Evolutionary conservation across 148 eudicot species (phyloP).

Genomic region (Dianthus caryophyllus): DNA sequence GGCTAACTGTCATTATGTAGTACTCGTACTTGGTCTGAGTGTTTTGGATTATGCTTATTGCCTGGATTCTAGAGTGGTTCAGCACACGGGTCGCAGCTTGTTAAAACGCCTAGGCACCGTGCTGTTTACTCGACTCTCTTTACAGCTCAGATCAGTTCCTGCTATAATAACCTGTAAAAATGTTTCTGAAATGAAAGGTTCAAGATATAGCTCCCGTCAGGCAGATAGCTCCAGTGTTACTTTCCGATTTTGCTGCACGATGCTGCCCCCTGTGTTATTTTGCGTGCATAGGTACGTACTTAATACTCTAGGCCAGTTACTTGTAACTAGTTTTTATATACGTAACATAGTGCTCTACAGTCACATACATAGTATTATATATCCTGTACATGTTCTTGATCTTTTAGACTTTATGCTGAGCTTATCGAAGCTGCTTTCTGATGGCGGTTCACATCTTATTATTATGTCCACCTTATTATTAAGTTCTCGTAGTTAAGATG

Average conservation of each 20-base stretch:
- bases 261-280: neutral
- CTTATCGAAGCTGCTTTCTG: too few relatives aligned
- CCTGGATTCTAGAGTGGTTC: neutral
- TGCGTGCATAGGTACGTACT: neutral
- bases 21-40: neutral
- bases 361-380: too few relatives aligned
- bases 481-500: too few relatives aligned
- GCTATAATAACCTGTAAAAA: too few relatives aligned
- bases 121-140: neutral
- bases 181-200: neutral
- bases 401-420: too few relatives aligned
- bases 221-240: neutral
- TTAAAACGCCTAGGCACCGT: neutral
- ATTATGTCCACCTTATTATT: too few relatives aligned
- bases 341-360: too few relatives aligned
- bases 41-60: neutral
- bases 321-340: too few relatives aligned
- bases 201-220: neutral
- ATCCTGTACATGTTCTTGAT: too few relatives aligned
- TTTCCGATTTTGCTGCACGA: neutral
- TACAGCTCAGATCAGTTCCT: neutral
- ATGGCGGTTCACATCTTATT: too few relatives aligned
- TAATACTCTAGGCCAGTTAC: neutral
- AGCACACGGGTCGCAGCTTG: neutral
- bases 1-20: too few relatives aligned